A percentile compares a stretch with the other conserved stretches of the same genome.
phyloP scores from a whole-genome alignment of 352 stramenopile species.

The Phytophthora fragariae region DNA sequence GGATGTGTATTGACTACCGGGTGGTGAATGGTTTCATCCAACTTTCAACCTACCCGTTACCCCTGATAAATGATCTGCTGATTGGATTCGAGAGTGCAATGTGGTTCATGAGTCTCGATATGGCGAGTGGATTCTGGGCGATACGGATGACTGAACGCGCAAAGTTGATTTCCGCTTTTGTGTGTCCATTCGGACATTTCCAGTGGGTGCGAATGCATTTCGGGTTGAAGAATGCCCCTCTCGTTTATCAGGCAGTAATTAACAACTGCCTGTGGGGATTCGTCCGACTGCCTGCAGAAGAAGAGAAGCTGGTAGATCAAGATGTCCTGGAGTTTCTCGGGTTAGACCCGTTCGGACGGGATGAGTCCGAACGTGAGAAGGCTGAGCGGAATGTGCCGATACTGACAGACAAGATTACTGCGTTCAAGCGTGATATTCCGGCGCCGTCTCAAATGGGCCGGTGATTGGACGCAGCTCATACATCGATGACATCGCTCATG shows the following conservation, averaged over 20 bases:
- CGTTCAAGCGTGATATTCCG: not conserved
- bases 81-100: not conserved
- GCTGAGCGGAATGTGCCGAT: not conserved
- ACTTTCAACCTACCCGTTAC: constrained; percentile 2
- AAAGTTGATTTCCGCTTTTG: constrained; percentile 1
- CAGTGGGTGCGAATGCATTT: constrained; percentile 12
- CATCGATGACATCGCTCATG: constrained; percentile 2
- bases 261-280: constrained; percentile 8
- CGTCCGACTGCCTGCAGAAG: not conserved
- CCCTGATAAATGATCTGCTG: constrained; percentile 7
- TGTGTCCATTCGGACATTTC: constrained; percentile 6
- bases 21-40: constrained; percentile 5
- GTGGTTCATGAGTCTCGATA: constrained; percentile 5
- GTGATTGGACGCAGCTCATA: not conserved
- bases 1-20: constrained; percentile 10
- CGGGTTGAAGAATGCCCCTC: not conserved
- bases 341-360: not conserved
- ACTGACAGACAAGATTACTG: not conserved
- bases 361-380: not conserved
- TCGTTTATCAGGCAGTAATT: not conserved
- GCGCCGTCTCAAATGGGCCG: not conserved
- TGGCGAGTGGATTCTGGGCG: constrained; percentile 6
- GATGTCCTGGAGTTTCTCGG: not conserved
- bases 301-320: not conserved
- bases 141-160: not conserved